Conservation (phyloP, 208 protist species). For the Trypanosoma melophagium region DNA sequence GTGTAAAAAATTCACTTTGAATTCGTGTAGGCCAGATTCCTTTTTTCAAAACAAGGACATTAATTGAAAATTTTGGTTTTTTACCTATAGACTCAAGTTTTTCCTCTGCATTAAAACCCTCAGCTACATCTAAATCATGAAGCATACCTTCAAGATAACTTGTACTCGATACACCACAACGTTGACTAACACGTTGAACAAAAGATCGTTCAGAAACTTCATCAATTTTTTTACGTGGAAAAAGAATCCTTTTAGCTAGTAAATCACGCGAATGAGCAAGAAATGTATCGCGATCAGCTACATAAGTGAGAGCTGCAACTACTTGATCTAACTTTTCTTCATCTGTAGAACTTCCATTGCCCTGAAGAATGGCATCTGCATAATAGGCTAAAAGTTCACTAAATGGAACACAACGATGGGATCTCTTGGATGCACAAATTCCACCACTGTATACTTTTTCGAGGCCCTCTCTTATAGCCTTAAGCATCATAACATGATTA, state of each 20-base stretch:
- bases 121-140: constrained; percentile 65
- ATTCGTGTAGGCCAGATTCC: constrained; percentile 79
- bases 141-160: constrained; percentile 87
- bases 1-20: constrained; percentile 34
- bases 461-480: constrained; percentile 71
- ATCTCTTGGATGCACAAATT: constrained; percentile 33
- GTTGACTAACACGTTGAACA: constrained; percentile 65
- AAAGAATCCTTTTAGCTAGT: constrained; percentile 80
- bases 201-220: constrained; percentile 65
- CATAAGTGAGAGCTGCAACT: constrained; percentile 62
- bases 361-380: constrained; percentile 70
- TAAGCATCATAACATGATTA: constrained; percentile 55
- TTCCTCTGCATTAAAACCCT: constrained; percentile 46
- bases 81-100: constrained; percentile 34
- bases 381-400: constrained; percentile 82
- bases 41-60: constrained; percentile 68
- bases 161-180: constrained; percentile 69
- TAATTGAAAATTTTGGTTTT: constrained; percentile 44
- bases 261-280: constrained; percentile 69
- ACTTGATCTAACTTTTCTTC: constrained; percentile 59
- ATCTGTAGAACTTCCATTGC: constrained; percentile 24
- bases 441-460: constrained; percentile 62
- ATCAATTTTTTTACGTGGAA: constrained; percentile 56
- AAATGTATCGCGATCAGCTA: constrained; percentile 78
- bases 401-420: constrained; percentile 39